phyloP scores from a whole-genome alignment of 805 yeast species.

The Vanderwaltozyma tropicalis region DNA sequence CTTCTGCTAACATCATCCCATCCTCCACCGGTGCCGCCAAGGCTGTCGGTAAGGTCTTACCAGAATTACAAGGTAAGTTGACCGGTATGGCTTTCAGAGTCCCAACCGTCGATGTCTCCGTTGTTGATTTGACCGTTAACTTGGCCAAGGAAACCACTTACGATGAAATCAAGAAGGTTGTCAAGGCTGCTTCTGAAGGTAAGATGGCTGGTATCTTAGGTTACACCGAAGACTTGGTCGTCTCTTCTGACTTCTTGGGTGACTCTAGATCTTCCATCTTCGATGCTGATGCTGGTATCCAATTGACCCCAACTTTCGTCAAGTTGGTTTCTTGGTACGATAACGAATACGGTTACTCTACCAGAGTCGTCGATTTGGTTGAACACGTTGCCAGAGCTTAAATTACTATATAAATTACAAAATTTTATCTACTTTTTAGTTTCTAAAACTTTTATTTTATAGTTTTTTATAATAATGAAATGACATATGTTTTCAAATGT shows the following conservation, averaged over 20 bases:
- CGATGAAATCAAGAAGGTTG: constrained; percentile 51
- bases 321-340: constrained; percentile 67
- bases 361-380: constrained; percentile 65
- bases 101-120: constrained; percentile 64
- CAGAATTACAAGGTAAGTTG: constrained; percentile 60
- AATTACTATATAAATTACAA: constrained; percentile 3
- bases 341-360: constrained; percentile 66
- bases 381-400: constrained; percentile 44
- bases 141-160: constrained; percentile 47
- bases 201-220: constrained; percentile 52
- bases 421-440: constrained; percentile 1
- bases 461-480: constrained; percentile 3
- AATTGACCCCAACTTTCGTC: constrained; percentile 59
- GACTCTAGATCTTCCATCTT: constrained; percentile 55
- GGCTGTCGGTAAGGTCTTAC: constrained; percentile 67
- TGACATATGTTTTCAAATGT: constrained; percentile 3
- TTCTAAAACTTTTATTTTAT: constrained; percentile 1
- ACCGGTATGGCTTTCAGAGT: constrained; percentile 69
- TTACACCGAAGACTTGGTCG: constrained; percentile 64
- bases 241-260: constrained; percentile 57
- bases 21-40: constrained; percentile 71
- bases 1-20: constrained; percentile 66
- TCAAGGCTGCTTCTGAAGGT: constrained; percentile 52
- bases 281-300: constrained; percentile 62
- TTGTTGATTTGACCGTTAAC: constrained; percentile 61